These are phyloP conservation scores for Aureobasidium sp. DNA, from an alignment of 2,329 filamentous ascomycete genomes.

Conservation along the genomic window DNA sequence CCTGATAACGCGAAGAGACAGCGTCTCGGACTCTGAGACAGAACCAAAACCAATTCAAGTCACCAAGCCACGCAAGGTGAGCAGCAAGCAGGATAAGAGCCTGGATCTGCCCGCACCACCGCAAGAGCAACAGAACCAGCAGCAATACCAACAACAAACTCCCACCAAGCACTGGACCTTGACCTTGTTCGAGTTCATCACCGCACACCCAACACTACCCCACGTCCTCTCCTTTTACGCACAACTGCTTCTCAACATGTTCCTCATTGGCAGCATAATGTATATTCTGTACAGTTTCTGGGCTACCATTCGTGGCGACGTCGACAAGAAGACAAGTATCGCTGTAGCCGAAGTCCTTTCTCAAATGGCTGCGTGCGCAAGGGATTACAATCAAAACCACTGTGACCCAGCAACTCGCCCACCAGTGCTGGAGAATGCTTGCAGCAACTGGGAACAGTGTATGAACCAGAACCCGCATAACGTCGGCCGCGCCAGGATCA, in stretches of 20 bases:
- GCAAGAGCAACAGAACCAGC: background rate
- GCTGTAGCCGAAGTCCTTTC: slow-evolving; percentile 62
- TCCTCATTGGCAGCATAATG: slow-evolving; percentile 49
- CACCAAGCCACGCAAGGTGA: slow-evolving; percentile 6
- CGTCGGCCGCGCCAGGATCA: slow-evolving; percentile 72
- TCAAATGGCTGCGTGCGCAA: slow-evolving; percentile 66
- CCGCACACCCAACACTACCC: slow-evolving; percentile 58
- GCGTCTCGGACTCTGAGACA: slow-evolving; percentile 25
- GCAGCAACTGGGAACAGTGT: slow-evolving; percentile 76
- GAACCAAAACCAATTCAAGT: background rate
- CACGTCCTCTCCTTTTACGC: slow-evolving; percentile 60
- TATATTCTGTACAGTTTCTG: slow-evolving; percentile 66
- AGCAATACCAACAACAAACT: background rate
- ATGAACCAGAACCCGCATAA: slow-evolving; percentile 77
- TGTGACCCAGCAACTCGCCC: slow-evolving; percentile 61
- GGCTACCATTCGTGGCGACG: slow-evolving; percentile 64
- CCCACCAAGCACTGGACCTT: slow-evolving; percentile 26
- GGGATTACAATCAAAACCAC: slow-evolving; percentile 67
- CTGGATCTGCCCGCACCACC: background rate
- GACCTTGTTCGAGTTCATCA: slow-evolving; percentile 55
- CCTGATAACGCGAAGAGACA: slow-evolving; percentile 22
- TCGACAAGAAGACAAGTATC: slow-evolving; percentile 63
- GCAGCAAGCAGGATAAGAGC: slow-evolving; percentile 13
- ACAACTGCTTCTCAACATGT: slow-evolving; percentile 59
- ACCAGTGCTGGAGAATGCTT: slow-evolving; percentile 66